phyloP scores from a whole-genome alignment of 257 asterid genomes.

The Salvia splendens region DNA sequence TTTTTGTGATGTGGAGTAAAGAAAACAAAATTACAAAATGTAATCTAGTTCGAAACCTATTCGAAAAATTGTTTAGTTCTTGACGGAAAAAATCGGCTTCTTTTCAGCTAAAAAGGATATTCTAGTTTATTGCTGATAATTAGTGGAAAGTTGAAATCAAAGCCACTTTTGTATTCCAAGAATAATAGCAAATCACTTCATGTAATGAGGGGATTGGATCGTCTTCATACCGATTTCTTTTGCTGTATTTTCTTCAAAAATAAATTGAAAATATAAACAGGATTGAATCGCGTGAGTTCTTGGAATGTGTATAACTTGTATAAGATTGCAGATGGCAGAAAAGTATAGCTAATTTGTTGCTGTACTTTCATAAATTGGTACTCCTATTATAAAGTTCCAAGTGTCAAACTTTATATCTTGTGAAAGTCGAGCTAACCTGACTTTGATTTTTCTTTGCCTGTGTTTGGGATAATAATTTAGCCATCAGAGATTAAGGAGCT shows the following conservation, averaged over 20 bases:
- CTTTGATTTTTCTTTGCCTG: slow-evolving; percentile 1
- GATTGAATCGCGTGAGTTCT: neutral
- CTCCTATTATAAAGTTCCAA: slow-evolving; percentile 3
- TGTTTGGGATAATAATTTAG: slow-evolving; percentile 39
- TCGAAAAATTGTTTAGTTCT: neutral
- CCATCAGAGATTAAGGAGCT: slow-evolving; percentile 65
- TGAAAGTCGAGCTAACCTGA: slow-evolving; percentile 29
- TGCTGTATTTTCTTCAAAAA: slow-evolving; percentile 14
- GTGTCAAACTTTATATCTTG: slow-evolving; percentile 9
- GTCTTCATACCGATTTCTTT: neutral
- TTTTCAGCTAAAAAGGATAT: neutral
- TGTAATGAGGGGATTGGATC: neutral
- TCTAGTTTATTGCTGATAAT: neutral
- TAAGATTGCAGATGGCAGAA: neutral
- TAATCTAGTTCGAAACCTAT: neutral
- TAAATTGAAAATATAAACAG: slow-evolving; percentile 3
- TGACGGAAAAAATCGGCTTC: slow-evolving; percentile 3
- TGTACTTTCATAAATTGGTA: slow-evolving; percentile 3
- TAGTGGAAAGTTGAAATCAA: slow-evolving; percentile 1
- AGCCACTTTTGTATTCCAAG: neutral
- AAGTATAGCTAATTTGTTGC: slow-evolving; percentile 18
- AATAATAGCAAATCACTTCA: neutral
- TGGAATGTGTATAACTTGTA: slow-evolving; percentile 11
- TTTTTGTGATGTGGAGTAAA: neutral
- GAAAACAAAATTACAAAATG: neutral